Evolutionary conservation across 2,329 filamentous ascomycete genomes (phyloP), one percentile per base, ranked within the genome.

Genomic region (Didymella lethalis): DNA sequence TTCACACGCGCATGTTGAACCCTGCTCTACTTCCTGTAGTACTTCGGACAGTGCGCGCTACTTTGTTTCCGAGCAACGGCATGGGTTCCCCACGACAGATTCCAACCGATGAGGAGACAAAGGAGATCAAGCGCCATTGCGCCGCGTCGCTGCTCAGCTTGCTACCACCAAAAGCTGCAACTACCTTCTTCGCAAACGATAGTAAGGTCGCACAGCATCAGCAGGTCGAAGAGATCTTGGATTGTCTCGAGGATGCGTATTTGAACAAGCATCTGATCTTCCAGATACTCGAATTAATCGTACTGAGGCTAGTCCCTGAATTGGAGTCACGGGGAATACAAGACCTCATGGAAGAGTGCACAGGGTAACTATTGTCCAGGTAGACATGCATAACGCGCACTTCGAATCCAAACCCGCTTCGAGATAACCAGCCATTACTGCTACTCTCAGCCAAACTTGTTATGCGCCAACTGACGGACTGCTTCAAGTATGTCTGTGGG

Each of bases 201-300:
- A 61, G 56, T 38, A 51, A 80, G 84, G 77, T 87, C 44, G 77
- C 80, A 60, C 84, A 89, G 66, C 84, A 92, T 63, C 86, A 88
- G 70, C 79, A 83, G 61, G 79, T 85, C 26, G 80, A 81, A 53
- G 80, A 81, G 25, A 81, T 93, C 45, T 82, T 98, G 46, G 87
- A 90, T 68, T 82, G 93, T 36, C 89, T 97, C 65, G 86, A 85
- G 16, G 93, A 97, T 77, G 82, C 85, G 50, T 97, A 97, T 79
- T 90, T 93, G 78, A 99, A 99, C 79, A 96, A 93, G 80, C 93
- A 97, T 79, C 81, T 98, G 31, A 81, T 97, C 67, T 97, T 96
- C 72, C 84, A 87, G 44, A 82, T 95, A 47, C 79, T 98, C 32
- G 95, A 99, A 79, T 79, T 94, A 57, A 75, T 97, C 2, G 81